Evolutionary conservation across 768 basidiomycete genomes (phyloP), one percentile per base, ranked within the genome.

Genomic region (Tephrocybe sp.): DNA sequence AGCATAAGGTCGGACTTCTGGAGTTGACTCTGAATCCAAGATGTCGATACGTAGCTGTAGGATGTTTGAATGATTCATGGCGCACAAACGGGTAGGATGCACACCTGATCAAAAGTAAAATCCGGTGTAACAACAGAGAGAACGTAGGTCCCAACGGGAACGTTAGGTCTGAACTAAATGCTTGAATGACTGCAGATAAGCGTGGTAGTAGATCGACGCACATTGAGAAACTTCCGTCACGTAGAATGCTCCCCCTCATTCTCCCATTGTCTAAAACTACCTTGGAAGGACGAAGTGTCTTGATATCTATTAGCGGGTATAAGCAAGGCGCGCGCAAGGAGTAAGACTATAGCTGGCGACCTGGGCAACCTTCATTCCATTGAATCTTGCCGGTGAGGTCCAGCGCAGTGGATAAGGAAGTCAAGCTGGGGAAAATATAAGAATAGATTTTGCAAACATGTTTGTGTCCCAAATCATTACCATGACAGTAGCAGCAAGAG

Each of bases 41-140:
- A 91, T 75, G 58, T 91, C 87, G 54, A 93, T 64, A 28, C 87
- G 85, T 52, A 88, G 60, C 90, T 93, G 58, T 39, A n/a, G n/a
- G 38, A 55, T 39, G 57, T 37, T 36, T 44, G 49, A 49, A 53
- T 40, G 21, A 30, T 40, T 25, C 14, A 24, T 38, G 11, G 38
- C 38, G 18, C 7, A 39, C 5, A 4, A 26, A 38, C 39, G 20
- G 20, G 36, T 20, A 38, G 17, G 55, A 62, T 10, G 36, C 17
- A 33, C 60, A 89, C 90, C 67, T 86, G 78, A 60, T 92, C 88
- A 58, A 93, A 92, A 10, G 65, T 58, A 62, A 83, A 72, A 62
- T 90, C 83, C 64, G 83, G 87, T 1, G 89, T 71, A 24, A 77
- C 52, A 3, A 91, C 80, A 6, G 86, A 85, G 26, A 91, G 74